phyloP scores from a whole-genome alignment of 1,284 basidiomycete genomes.

The Cryptococcus jaspeensis region DNA sequence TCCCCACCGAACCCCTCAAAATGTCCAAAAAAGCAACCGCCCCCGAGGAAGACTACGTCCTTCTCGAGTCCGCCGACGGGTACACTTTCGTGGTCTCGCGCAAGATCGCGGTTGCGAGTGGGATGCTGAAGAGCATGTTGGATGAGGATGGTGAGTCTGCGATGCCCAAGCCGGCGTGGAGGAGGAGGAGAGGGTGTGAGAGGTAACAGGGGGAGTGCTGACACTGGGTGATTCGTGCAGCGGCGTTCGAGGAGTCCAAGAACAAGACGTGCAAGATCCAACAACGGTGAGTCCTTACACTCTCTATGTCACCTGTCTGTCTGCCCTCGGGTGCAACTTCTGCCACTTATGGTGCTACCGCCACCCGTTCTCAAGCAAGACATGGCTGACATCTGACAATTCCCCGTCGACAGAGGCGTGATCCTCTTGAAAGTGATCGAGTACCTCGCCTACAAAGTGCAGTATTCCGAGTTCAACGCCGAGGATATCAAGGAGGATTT shows the following conservation, averaged over 20 bases:
- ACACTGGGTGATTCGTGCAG: slow-evolving; percentile 16
- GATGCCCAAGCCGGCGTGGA: neutral
- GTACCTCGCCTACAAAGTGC: slow-evolving; percentile 58
- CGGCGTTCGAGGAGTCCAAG: slow-evolving; percentile 51
- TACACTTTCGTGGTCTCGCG: slow-evolving; percentile 49
- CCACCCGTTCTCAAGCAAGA: neutral
- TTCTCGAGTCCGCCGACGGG: slow-evolving; percentile 48
- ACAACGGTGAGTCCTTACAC: slow-evolving; percentile 41
- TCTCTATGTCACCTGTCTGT: no score
- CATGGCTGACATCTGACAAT: neutral
- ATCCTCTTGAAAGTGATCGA: slow-evolving; percentile 60
- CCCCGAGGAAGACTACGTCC: slow-evolving; percentile 38
- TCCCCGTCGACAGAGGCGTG: slow-evolving; percentile 43
- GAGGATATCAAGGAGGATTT: slow-evolving; percentile 58
- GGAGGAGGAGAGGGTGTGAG: neutral
- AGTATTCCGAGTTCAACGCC: slow-evolving; percentile 51
- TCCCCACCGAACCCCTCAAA: neutral
- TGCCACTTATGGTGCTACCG: no score
- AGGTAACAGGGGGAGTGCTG: neutral
- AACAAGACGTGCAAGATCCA: slow-evolving; percentile 49
- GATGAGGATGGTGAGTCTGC: slow-evolving; percentile 46
- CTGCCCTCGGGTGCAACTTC: no score
- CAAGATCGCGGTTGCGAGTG: slow-evolving; percentile 45
- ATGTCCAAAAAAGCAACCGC: no score
- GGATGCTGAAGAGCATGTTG: slow-evolving; percentile 49